Percentiles rank a stretch among this genome's conserved stretches.
Conservation (phyloP, 495 filamentous ascomycete species). For the Aspergillus homomorphus region DNA sequence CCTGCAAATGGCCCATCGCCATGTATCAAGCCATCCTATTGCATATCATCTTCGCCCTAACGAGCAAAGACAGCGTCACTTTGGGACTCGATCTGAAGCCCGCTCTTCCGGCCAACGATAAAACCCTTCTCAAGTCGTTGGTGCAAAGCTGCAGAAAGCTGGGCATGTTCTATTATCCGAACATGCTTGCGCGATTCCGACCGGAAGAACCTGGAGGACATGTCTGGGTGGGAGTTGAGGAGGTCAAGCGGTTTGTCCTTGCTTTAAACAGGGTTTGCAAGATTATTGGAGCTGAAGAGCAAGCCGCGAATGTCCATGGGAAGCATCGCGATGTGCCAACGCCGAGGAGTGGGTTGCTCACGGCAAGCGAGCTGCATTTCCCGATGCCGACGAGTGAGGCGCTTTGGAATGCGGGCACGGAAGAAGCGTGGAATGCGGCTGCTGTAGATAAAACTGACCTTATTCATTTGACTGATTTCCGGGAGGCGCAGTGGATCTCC, state of each 20-base stretch:
- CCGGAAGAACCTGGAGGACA: slow-evolving; percentile 13
- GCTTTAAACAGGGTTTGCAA: slow-evolving; percentile 26
- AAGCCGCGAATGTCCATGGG: background rate
- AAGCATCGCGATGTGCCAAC: background rate
- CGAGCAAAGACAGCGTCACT: slow-evolving; percentile 1
- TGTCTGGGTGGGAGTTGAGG: slow-evolving; percentile 29
- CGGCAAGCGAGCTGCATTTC: slow-evolving; percentile 28
- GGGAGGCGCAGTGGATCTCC: slow-evolving; percentile 25
- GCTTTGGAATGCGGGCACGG: slow-evolving; percentile 23
- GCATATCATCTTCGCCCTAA: slow-evolving; percentile 26
- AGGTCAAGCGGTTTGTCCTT: slow-evolving; percentile 30
- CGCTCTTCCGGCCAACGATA: slow-evolving; percentile 13
- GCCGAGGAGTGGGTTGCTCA: no score
- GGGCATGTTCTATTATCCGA: slow-evolving; percentile 32
- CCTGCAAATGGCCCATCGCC: slow-evolving; percentile 29
- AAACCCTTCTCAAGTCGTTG: slow-evolving; percentile 21
- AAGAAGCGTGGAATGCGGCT: slow-evolving; percentile 21
- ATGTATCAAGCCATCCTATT: slow-evolving; percentile 35
- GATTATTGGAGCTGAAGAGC: slow-evolving; percentile 2
- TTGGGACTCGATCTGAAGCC: slow-evolving; percentile 20
- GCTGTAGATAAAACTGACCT: background rate
- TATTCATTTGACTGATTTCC: slow-evolving; percentile 5
- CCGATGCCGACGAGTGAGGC: slow-evolving; percentile 21
- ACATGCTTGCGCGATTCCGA: slow-evolving; percentile 22
- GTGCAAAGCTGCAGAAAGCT: slow-evolving; percentile 25